Conservation (phyloP, 2,329 filamentous ascomycete species). For the Aspergillus viridinutans region DNA sequence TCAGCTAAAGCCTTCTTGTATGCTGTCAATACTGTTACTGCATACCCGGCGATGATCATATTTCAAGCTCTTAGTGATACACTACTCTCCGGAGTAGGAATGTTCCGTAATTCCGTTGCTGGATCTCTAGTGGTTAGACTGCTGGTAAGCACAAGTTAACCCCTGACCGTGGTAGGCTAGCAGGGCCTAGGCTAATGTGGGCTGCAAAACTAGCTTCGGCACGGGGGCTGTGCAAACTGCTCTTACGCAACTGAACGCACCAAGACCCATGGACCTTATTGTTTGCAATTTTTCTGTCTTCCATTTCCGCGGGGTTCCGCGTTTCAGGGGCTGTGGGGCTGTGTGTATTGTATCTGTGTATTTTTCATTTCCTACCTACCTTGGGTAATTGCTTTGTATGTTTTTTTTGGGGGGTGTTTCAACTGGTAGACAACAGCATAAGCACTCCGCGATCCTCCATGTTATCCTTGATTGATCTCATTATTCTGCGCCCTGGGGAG, state of each 20-base stretch:
- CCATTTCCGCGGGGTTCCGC: neutral
- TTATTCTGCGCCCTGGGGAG: neutral
- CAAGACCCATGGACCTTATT: neutral
- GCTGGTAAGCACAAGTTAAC: neutral
- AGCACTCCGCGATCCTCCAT: neutral
- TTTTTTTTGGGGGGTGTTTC: neutral
- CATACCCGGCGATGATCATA: neutral
- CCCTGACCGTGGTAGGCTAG: neutral
- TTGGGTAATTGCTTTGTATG: neutral
- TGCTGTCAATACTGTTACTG: neutral
- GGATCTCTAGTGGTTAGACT: no score
- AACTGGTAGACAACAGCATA: neutral
- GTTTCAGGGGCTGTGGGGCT: no score
- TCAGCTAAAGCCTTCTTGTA: neutral
- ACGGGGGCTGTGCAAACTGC: conserved; percentile 25
- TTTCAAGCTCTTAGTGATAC: neutral
- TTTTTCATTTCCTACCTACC: neutral
- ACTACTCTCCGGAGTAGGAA: no score
- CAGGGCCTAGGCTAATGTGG: conserved; percentile 11
- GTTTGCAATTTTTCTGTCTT: neutral
- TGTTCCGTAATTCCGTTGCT: no score
- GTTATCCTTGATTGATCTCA: neutral
- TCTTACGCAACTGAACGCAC: conserved; percentile 20
- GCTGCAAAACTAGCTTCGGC: conserved; percentile 20
- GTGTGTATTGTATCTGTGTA: neutral